Conservation (phyloP, 2,329 filamentous ascomycete genomes). For the Curvularia lunata region DNA sequence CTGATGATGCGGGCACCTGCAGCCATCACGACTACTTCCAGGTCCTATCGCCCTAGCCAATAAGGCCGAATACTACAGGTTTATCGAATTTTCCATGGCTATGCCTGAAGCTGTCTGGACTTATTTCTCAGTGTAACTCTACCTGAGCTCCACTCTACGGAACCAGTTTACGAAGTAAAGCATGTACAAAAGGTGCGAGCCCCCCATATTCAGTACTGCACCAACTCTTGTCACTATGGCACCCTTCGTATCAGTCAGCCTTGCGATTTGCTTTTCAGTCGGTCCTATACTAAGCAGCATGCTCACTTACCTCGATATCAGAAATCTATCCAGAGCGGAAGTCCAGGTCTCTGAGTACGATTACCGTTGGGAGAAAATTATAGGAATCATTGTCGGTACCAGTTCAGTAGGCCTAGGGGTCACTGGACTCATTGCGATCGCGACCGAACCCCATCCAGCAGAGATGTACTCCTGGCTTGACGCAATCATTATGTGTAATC, state of each 20-base stretch:
- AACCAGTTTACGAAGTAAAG: background rate
- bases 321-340: background rate
- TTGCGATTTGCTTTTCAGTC: slow-evolving; percentile 10
- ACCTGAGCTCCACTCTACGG: background rate
- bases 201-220: slow-evolving; percentile 14
- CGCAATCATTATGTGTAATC: slow-evolving; percentile 14
- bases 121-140: slow-evolving; percentile 1
- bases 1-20: slow-evolving; percentile 7
- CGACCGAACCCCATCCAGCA: slow-evolving; percentile 7
- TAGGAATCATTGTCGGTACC: slow-evolving; percentile 1
- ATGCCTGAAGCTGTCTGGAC: background rate
- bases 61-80: background rate
- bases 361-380: slow-evolving; percentile 8
- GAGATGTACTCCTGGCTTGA: slow-evolving; percentile 12
- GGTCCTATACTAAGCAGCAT: slow-evolving; percentile 7
- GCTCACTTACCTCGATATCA: slow-evolving; percentile 13
- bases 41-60: slow-evolving; percentile 1
- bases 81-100: slow-evolving; percentile 1
- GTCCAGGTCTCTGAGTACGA: slow-evolving; percentile 1
- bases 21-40: slow-evolving; percentile 5
- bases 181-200: slow-evolving; percentile 10
- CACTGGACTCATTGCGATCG: slow-evolving; percentile 7
- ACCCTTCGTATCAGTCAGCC: slow-evolving; percentile 9
- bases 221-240: slow-evolving; percentile 2
- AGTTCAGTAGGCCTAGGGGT: slow-evolving; percentile 2